Conservation (phyloP, 371 early-diverging fungal genomes). For the Mucor plumbeus region DNA sequence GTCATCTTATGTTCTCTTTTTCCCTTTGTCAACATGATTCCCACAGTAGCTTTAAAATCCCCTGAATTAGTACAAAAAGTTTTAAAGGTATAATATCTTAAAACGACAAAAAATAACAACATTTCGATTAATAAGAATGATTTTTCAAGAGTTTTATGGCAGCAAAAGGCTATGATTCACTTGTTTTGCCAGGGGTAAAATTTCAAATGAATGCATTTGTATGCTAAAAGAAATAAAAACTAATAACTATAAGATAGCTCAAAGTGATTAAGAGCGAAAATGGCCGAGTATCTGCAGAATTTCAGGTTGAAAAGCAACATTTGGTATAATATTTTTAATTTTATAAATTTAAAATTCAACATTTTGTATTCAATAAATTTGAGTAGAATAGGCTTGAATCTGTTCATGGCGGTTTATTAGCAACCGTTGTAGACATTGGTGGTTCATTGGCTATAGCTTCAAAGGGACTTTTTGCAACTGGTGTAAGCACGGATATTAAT, state of each 20-base stretch:
- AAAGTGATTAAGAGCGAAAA: conserved; percentile 45
- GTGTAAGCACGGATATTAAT: conserved; percentile 70
- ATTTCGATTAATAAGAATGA: not conserved
- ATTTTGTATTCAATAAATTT: not conserved
- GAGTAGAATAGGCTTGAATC: conserved; percentile 60
- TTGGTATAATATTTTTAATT: conserved; percentile 39
- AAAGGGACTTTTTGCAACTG: conserved; percentile 64
- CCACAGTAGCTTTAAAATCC: conserved; percentile 19
- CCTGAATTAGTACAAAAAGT: conserved; percentile 27
- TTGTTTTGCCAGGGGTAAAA: conserved; percentile 52
- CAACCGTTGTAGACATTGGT: conserved; percentile 63
- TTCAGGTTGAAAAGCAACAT: conserved; percentile 59
- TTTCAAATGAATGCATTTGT: not conserved
- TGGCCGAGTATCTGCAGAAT: conserved; percentile 53
- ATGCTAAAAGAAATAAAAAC: not conserved
- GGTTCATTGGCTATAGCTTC: conserved; percentile 69
- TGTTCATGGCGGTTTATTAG: conserved; percentile 67
- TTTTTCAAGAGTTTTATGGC: conserved; percentile 40
- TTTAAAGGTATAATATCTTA: conserved; percentile 16
- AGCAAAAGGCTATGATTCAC: conserved; percentile 48
- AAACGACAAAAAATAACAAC: not conserved
- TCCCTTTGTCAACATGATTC: conserved; percentile 18
- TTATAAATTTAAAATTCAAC: not conserved
- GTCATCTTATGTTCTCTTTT: not conserved
- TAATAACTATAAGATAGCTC: conserved; percentile 33